Evolutionary conservation across 306 rosid species (phyloP).

Genomic region (Parietaria judaica): DNA sequence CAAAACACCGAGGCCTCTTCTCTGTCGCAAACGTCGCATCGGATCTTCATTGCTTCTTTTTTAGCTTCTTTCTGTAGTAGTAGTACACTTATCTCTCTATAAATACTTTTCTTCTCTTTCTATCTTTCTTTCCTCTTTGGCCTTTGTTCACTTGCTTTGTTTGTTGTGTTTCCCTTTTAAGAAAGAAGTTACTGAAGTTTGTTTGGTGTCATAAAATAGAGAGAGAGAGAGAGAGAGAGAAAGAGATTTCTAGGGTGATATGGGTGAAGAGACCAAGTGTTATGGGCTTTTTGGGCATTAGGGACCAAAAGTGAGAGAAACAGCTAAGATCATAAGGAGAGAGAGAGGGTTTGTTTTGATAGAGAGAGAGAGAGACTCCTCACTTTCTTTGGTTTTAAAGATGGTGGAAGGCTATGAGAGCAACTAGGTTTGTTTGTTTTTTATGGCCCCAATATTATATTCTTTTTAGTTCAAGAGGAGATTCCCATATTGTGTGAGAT

Average conservation of each 20-base stretch:
- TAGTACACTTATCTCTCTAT: too few relatives aligned
- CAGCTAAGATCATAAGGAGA: too few relatives aligned
- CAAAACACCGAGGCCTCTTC: constrained; percentile 60
- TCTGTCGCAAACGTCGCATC: constrained; percentile 67
- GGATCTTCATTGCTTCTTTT: constrained; percentile 58
- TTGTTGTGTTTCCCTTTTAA: neutral
- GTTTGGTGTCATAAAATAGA: neutral
- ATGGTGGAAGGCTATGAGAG: constrained; percentile 1
- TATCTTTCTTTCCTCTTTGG: too few relatives aligned
- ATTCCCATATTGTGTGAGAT: neutral
- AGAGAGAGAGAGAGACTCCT: neutral
- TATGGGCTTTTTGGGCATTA: constrained; percentile 44
- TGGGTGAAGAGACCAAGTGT: constrained; percentile 31
- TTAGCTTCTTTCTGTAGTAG: neutral
- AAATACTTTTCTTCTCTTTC: too few relatives aligned
- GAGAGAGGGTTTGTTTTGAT: neutral
- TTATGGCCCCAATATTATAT: neutral
- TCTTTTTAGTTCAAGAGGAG: neutral
- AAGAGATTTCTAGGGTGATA: constrained; percentile 1
- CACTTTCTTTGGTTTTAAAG: constrained; percentile 21
- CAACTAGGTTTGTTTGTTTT: constrained; percentile 26
- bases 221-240: too few relatives aligned
- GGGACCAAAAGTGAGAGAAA: constrained; percentile 23
- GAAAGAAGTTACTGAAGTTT: neutral
- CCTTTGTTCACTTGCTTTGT: neutral